phyloP scores from a whole-genome alignment of 148 eudicot species.

The Amaranthus cruentus region DNA sequence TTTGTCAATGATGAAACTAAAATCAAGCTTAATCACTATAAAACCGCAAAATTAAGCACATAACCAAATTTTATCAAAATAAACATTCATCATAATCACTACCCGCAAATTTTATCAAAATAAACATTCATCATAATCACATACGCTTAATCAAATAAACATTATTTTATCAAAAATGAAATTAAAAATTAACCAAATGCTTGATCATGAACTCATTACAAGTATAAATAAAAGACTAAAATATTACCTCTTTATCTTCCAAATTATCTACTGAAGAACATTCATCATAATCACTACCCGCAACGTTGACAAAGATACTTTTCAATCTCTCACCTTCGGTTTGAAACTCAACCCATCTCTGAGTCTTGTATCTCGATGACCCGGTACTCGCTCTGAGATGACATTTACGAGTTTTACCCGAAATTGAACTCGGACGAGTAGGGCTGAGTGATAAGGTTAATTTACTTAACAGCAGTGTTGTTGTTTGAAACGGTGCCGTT shows the following conservation, averaged over 20 bases:
- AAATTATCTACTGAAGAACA: background rate
- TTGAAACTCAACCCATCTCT: slow-evolving; percentile 18
- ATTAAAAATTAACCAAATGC: background rate
- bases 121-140: background rate
- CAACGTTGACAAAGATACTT: background rate
- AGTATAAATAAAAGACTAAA: background rate
- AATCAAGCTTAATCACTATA: no score
- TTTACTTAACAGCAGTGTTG: background rate
- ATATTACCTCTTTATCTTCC: slow-evolving; percentile 19
- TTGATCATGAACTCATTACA: no score
- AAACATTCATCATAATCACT: background rate
- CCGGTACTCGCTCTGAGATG: background rate
- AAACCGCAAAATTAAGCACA: no score
- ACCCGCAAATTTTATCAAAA: background rate
- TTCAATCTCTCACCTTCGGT: slow-evolving; percentile 28
- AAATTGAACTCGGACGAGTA: background rate
- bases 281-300: background rate
- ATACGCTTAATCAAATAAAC: background rate
- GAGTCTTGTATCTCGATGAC: slow-evolving; percentile 10
- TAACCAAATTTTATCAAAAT: no score
- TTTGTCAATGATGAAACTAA: no score
- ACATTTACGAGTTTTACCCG: background rate
- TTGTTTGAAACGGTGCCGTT: slow-evolving; percentile 21
- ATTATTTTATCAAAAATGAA: background rate
- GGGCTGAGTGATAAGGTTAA: background rate